Evolutionary conservation across 352 stramenopile genomes (phyloP).

Genomic region (Phytophthora litchii): DNA sequence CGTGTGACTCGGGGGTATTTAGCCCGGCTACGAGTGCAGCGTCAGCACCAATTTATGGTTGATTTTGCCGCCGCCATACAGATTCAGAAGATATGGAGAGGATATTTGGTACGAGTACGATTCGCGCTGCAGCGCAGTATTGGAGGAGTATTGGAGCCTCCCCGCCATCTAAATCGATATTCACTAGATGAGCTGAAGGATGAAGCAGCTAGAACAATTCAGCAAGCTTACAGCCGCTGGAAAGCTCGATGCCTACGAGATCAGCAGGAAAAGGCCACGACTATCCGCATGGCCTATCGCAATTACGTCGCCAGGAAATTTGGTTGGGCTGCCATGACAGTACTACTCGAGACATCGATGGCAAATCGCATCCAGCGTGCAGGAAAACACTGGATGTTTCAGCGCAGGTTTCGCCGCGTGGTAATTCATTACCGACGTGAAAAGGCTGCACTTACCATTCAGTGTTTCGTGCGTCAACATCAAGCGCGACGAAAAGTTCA

Average conservation of each 20-base stretch:
- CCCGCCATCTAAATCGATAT: slow-evolving; percentile 1
- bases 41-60: not conserved
- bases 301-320: slow-evolving; percentile 74
- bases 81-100: slow-evolving; percentile 38
- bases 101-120: slow-evolving; percentile 6
- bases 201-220: slow-evolving; percentile 44
- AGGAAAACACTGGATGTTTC: slow-evolving; percentile 39
- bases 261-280: slow-evolving; percentile 28
- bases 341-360: slow-evolving; percentile 46
- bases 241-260: slow-evolving; percentile 31
- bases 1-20: slow-evolving; percentile 27
- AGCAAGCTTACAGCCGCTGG: slow-evolving; percentile 43
- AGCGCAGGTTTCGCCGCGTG: slow-evolving; percentile 19
- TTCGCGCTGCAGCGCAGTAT: slow-evolving; percentile 25
- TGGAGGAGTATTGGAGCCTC: slow-evolving; percentile 2
- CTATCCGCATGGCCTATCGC: slow-evolving; percentile 57
- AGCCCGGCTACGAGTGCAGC: slow-evolving; percentile 11
- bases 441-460: slow-evolving; percentile 32
- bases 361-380: slow-evolving; percentile 46
- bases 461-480: slow-evolving; percentile 32
- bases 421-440: slow-evolving; percentile 17
- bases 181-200: slow-evolving; percentile 28
- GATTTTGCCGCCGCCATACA: slow-evolving; percentile 12
- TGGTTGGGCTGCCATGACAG: slow-evolving; percentile 52
- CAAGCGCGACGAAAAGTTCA: slow-evolving; percentile 17